Evolutionary conservation across 805 yeast species (phyloP), one percentile per base, ranked within the genome.

Genomic region (Saccharomycopsis javanensis): DNA sequence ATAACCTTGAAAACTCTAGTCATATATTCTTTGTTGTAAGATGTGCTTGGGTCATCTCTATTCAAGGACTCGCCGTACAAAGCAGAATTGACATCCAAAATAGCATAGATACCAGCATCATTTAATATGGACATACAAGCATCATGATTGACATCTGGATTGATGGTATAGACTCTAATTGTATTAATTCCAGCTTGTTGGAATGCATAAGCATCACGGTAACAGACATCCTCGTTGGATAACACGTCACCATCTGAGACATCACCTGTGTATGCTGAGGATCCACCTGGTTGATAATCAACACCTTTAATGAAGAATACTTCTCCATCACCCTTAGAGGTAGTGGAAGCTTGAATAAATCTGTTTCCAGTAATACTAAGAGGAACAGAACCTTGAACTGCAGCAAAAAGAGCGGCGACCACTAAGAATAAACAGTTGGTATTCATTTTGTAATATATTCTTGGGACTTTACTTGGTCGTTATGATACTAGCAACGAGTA

Each of bases 201-300:
- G 66, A 91, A 79, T 58, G 80, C 80, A 65, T 75, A 79, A 38
- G 90, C 87, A 69, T 91, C 97, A 69, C 97, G 81, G 61, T 80
- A 79, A 71, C 97, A 91, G 28, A 73, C 75, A 25, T 76, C 80
- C 1, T 80, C 76, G 64, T 88, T 87, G 13, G 90, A 77, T 37
- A 91, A 74, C 1, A 88, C 90, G 68, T 91, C 97, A 13, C 67
- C 62, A 0, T 53, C 67, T 51, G 59, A 62, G 50, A 60, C 72
- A 33, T 64, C 69, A 7, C 67, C 69, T 0, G 69, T 63, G 54
- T 68, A 73, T 15, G 71, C 75, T 0, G 96, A 86, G 0, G 96
- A 84, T 1, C 97, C 97, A 62, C 97, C 97, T 0, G 92, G 95
- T 71, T 88, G 96, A 70, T 91, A 91, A 70, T 89, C 97, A 45